Conservation (phyloP, 495 filamentous ascomycete species). For the Penicillium flavigenum region DNA sequence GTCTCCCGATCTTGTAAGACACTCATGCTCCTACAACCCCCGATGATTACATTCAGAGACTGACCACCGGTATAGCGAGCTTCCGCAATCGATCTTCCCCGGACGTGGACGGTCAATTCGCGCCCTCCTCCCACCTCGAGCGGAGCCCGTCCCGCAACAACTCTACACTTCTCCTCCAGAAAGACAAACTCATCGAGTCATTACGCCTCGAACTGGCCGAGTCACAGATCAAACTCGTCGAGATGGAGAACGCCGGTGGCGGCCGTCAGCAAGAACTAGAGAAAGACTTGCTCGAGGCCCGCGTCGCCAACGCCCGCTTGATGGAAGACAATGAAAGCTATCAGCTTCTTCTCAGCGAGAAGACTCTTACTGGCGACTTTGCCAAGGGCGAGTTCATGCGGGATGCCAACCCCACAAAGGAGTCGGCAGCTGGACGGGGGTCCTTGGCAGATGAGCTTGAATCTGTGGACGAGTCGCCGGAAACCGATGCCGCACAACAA, state of each 20-base stretch:
- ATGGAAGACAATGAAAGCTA: constrained; percentile 99
- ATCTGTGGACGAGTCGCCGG: constrained; percentile 55
- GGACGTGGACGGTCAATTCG: constrained; percentile 70
- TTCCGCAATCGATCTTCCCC: constrained; percentile 51
- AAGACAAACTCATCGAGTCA: constrained; percentile 93
- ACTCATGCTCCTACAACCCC: neutral
- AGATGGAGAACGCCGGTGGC: constrained; percentile 89
- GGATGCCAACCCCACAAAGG: constrained; percentile 42
- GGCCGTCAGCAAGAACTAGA: constrained; percentile 83
- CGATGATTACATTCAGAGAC: constrained; percentile 7
- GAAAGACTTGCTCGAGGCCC: constrained; percentile 79
- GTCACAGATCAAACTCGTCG: constrained; percentile 90
- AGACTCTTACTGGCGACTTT: constrained; percentile 93
- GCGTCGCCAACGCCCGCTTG: constrained; percentile 88
- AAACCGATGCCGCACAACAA: constrained; percentile 59
- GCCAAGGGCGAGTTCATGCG: constrained; percentile 79
- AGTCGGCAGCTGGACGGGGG: constrained; percentile 44
- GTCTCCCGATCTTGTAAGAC: constrained; percentile 69
- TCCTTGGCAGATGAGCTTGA: constrained; percentile 90
- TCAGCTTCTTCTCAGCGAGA: constrained; percentile 87
- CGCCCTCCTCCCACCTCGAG: constrained; percentile 78
- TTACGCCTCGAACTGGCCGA: constrained; percentile 89
- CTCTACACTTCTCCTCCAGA: constrained; percentile 84
- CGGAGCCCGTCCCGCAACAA: constrained; percentile 81
- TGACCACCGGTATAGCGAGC: constrained; percentile 49